Base-by-base conservation (phyloP, 1,139 yeast genomes). In the Suzukiozyma palmioleophila region DNA sequence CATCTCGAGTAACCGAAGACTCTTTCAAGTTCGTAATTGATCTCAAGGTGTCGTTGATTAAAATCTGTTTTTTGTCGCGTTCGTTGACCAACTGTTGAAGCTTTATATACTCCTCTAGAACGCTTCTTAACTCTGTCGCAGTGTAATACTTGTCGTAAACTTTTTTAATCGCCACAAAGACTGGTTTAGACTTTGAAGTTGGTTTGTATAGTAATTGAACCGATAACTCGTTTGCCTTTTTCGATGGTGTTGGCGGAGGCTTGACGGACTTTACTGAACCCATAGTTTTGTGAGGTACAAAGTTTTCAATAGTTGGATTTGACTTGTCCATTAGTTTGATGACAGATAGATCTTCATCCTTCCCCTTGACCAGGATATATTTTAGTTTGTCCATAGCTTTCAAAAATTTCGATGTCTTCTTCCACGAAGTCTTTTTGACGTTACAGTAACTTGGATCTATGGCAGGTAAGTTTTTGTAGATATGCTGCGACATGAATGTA, bases 351-450 rank as follows among this genome's bases (percentile, higher is more conserved):
- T 85, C 95, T 45, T 90, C 84, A 45, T 73, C 80, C 51, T 87
- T 84, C 9, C 92, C 95, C 50, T 87, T 86, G 12, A 81, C 61
- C 39, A 75, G 76, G 22, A 87, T 48, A 42, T 82, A 76, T 1
- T 79, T 78, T 37, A 73, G 71, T 54, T 88, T 90, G 47, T 85
- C 95, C 82, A 89, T 87, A 4, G 84, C 81, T 54, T 88, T 90
- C 41, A 90, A 65, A 52, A 81, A 88, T 59, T 89, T 90, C 15
- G 90, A 75, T 1, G 94, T 79, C 55, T 92, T 92, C 58, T 85
- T 89, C 95, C 95, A 90, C 3, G 90, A 78, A 0, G 96, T 82
- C 52, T 80, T 83, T 59, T 89, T 90, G 52, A 92, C 76, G 43
- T 76, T 80, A 33, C 87, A 75, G 34, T 69, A 70, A n/a, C 62